Evolutionary conservation across 2,329 filamentous ascomycete genomes (phyloP).

Genomic region (Didymella arachidicola): DNA sequence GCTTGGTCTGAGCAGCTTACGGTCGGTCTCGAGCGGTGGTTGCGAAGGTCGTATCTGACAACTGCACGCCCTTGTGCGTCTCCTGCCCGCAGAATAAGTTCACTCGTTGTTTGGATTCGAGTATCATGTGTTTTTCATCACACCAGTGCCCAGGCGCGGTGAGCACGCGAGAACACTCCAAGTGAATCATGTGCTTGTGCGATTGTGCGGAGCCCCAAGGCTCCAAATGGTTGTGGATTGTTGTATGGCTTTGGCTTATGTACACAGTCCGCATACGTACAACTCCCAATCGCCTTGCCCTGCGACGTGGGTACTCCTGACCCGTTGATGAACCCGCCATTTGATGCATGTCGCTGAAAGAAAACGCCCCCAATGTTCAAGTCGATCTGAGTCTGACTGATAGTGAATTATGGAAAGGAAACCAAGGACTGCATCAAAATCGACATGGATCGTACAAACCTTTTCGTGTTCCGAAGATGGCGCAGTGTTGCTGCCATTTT

Average conservation of each 20-base stretch:
- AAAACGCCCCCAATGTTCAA: conserved; percentile 14
- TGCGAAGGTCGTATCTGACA: too few relatives aligned
- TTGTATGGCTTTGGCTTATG: conserved; percentile 28
- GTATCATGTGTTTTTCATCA: neutral
- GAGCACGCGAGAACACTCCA: neutral
- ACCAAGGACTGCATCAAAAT: conserved; percentile 8
- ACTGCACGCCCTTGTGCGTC: too few relatives aligned
- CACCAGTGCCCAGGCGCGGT: neutral
- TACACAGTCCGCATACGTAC: conserved; percentile 25
- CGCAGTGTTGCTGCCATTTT: conserved; percentile 21
- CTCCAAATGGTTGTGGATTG: conserved; percentile 36
- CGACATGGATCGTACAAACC: conserved; percentile 19
- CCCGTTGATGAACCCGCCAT: neutral
- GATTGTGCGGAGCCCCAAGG: conserved; percentile 26
- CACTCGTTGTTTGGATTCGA: too few relatives aligned
- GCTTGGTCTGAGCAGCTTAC: too few relatives aligned
- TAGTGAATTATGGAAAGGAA: conserved; percentile 16
- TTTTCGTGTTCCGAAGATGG: conserved; percentile 19
- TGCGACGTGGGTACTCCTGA: neutral
- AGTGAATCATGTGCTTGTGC: neutral
- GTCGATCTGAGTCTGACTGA: conserved; percentile 6
- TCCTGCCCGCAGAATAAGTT: too few relatives aligned
- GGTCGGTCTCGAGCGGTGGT: too few relatives aligned
- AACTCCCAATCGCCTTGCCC: neutral
- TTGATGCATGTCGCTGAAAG: conserved; percentile 18